phyloP scores from a whole-genome alignment of 2,329 filamentous ascomycete species.

The Coniochaeta pulveracea region DNA sequence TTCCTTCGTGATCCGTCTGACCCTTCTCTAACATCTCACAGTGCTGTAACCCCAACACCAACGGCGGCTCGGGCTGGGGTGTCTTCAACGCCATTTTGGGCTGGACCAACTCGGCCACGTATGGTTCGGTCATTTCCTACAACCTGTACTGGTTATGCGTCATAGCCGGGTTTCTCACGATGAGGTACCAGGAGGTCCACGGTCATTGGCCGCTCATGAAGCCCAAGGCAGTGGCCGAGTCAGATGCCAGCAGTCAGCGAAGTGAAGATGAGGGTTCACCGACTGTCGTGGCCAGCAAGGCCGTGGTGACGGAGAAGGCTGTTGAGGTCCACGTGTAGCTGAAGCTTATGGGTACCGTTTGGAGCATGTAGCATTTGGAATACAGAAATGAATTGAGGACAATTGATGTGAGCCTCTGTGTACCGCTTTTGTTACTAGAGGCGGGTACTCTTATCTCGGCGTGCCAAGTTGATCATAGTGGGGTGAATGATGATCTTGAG shows the following conservation, averaged over 20 bases:
- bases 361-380: too few species aligned
- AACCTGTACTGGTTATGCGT: conserved; percentile 77
- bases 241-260: not conserved
- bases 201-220: conserved; percentile 36
- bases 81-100: conserved; percentile 79
- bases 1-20: not conserved
- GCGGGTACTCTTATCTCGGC: too few species aligned
- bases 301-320: conserved; percentile 3
- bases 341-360: too few species aligned
- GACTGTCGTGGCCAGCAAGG: conserved; percentile 1
- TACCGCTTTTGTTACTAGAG: too few species aligned
- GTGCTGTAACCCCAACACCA: conserved; percentile 66
- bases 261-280: conserved; percentile 4
- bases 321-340: not conserved
- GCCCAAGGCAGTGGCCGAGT: conserved; percentile 6
- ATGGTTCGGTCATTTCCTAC: conserved; percentile 78
- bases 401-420: too few species aligned
- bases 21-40: conserved; percentile 17
- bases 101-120: conserved; percentile 82
- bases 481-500: too few species aligned
- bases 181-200: conserved; percentile 56
- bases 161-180: conserved; percentile 49
- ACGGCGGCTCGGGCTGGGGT: conserved; percentile 72
- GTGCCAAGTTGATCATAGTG: too few species aligned
- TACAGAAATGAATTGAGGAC: too few species aligned